These are phyloP conservation scores for Penicillium cinerascens DNA, from an alignment of 495 filamentous ascomycete species.

Conservation along the genomic window DNA sequence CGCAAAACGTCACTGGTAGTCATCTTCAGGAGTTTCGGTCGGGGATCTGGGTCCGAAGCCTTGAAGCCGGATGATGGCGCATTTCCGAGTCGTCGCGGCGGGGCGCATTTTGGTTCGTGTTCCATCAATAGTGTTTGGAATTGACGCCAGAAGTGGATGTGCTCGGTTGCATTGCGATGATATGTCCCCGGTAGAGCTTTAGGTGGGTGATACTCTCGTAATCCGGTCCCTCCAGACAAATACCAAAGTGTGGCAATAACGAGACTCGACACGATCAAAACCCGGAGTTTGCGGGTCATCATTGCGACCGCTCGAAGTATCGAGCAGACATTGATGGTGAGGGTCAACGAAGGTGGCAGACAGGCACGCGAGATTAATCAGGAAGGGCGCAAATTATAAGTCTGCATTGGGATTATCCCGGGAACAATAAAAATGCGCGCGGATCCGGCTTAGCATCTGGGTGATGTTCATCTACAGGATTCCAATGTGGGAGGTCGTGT, in stretches of 20 bases:
- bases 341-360: neutral
- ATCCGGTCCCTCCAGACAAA: neutral
- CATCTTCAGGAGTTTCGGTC: conserved; percentile 33
- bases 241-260: conserved; percentile 4
- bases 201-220: neutral
- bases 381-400: neutral
- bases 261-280: conserved; percentile 1
- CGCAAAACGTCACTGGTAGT: conserved; percentile 21
- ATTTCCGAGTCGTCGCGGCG: conserved; percentile 7
- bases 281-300: conserved; percentile 5
- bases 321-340: conserved; percentile 1
- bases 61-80: conserved; percentile 6
- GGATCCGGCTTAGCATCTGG: neutral
- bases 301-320: neutral
- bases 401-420: neutral
- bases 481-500: neutral
- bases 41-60: conserved; percentile 7
- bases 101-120: conserved; percentile 7
- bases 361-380: neutral
- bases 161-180: conserved; percentile 1
- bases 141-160: conserved; percentile 12
- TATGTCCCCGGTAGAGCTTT: neutral
- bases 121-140: conserved; percentile 8
- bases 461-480: neutral
- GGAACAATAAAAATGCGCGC: neutral